Conservation (phyloP, 495 filamentous ascomycete genomes). For the Aspergillus biplanus region DNA sequence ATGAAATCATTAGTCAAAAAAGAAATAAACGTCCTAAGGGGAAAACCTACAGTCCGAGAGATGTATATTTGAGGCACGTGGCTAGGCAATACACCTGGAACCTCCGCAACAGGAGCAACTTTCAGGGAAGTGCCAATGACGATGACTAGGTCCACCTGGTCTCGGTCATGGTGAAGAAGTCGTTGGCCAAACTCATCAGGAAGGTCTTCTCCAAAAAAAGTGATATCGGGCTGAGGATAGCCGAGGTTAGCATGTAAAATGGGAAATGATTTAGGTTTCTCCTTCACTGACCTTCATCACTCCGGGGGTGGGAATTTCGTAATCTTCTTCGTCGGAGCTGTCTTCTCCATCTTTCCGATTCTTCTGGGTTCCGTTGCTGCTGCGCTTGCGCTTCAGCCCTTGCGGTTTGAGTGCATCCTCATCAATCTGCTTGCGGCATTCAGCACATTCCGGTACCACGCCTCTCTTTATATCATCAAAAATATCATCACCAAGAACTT, state of each 20-base stretch:
- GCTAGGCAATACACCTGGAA: slow-evolving; percentile 76
- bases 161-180: slow-evolving; percentile 75
- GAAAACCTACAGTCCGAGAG: slow-evolving; percentile 67
- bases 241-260: slow-evolving; percentile 15
- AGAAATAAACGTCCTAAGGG: neutral
- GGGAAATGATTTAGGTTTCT: neutral
- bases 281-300: slow-evolving; percentile 77
- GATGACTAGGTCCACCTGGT: slow-evolving; percentile 85
- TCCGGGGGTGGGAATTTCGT: slow-evolving; percentile 71
- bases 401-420: slow-evolving; percentile 46
- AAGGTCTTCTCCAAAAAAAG: slow-evolving; percentile 80
- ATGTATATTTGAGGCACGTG: slow-evolving; percentile 94
- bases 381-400: slow-evolving; percentile 77
- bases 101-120: slow-evolving; percentile 91
- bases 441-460: slow-evolving; percentile 60
- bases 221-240: slow-evolving; percentile 76
- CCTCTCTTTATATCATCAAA: slow-evolving; percentile 79
- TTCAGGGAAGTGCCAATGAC: slow-evolving; percentile 97
- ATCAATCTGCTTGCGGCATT: slow-evolving; percentile 43
- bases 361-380: slow-evolving; percentile 59
- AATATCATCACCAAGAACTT: slow-evolving; percentile 75
- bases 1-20: slow-evolving; percentile 14
- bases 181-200: slow-evolving; percentile 83
- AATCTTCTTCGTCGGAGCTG: slow-evolving; percentile 73
- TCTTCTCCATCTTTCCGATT: slow-evolving; percentile 59